Evolutionary conservation across 345 rosid genomes (phyloP).

Genomic region (Sisymbrium altissimum): DNA sequence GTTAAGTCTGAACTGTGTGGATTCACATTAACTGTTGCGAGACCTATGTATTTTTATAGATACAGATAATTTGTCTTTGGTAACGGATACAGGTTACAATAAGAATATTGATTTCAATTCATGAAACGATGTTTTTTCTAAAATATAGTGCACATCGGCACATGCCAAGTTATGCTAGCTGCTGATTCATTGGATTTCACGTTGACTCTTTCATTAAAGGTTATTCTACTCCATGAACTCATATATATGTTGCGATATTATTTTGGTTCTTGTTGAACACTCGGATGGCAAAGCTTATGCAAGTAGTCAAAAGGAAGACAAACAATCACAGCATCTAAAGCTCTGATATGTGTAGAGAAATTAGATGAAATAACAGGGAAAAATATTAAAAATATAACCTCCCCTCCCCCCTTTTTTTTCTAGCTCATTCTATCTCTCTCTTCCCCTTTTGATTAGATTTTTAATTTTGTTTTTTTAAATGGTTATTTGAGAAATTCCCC

Average conservation of each 20-base stretch:
- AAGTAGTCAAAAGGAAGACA: not conserved
- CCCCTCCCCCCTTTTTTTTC: too few relatives aligned
- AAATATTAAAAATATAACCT: too few relatives aligned
- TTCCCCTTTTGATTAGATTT: too few relatives aligned
- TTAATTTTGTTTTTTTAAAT: too few relatives aligned
- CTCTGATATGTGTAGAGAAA: not conserved
- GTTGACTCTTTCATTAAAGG: not conserved
- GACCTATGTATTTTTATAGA: not conserved
- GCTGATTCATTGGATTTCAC: not conserved
- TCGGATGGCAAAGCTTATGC: not conserved
- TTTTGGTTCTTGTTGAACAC: not conserved
- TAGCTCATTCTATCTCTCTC: too few relatives aligned
- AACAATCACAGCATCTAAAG: not conserved
- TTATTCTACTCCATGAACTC: not conserved
- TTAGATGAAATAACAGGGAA: too few relatives aligned
- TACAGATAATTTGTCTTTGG: not conserved
- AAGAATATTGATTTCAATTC: not conserved
- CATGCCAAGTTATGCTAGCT: constrained; percentile 6
- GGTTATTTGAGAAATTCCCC: too few relatives aligned
- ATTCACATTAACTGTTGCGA: not conserved
- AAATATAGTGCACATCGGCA: not conserved
- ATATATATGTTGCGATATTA: not conserved
- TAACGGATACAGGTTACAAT: not conserved
- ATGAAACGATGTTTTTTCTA: not conserved
- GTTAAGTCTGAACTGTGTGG: not conserved